Conservation (phyloP, 2,329 filamentous ascomycete species). For the Teratosphaeria viscida region DNA sequence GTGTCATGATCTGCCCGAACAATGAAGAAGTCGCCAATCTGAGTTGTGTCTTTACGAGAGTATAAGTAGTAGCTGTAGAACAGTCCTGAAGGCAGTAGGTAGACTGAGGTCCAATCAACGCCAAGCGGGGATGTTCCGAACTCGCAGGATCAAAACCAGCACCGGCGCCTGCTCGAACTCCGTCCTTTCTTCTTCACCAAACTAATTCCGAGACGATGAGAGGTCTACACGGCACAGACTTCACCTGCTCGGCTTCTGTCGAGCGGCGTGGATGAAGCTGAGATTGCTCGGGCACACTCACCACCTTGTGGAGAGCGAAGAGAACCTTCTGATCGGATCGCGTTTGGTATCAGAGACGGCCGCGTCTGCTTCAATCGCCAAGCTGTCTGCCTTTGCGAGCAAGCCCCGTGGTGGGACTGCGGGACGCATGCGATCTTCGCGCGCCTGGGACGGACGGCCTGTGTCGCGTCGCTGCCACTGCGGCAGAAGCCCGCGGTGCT, state of each 20-base stretch:
- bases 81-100: background rate
- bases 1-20: too few species aligned
- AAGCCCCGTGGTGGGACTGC: background rate
- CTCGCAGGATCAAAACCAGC: background rate
- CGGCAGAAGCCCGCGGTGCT: background rate
- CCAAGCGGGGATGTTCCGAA: background rate
- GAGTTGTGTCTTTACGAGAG: too few species aligned
- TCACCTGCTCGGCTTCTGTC: constrained; percentile 35
- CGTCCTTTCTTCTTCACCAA: constrained; percentile 46
- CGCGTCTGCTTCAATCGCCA: background rate
- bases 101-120: background rate
- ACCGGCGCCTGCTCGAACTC: background rate
- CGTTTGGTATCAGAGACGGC: constrained; percentile 24
- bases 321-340: constrained; percentile 34
- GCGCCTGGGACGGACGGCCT: background rate
- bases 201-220: constrained; percentile 74
- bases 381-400: background rate
- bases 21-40: too few species aligned
- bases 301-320: constrained; percentile 36
- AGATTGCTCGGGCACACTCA: constrained; percentile 36
- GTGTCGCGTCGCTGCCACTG: background rate
- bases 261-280: constrained; percentile 38
- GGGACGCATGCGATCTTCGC: background rate
- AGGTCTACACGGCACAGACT: constrained; percentile 44
- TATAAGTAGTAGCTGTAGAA: too few species aligned